A percentile compares a stretch with the other conserved stretches of the same genome.
These are phyloP conservation scores for Sphaerobolus stellatus DNA, from an alignment of 1,284 basidiomycete genomes.

Conservation along the genomic window DNA sequence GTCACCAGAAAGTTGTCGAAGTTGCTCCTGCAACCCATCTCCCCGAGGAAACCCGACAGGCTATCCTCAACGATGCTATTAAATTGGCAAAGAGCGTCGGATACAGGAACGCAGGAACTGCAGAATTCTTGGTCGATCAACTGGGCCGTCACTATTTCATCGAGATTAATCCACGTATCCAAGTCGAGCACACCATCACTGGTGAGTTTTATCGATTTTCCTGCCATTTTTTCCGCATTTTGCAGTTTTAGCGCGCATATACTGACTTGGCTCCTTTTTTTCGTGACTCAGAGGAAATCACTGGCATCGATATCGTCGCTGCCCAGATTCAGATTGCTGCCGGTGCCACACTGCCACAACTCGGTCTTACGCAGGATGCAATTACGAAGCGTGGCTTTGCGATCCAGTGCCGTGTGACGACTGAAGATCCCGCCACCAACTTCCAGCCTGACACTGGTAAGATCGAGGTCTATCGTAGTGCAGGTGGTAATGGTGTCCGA, in stretches of 20 bases:
- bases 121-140: constrained; percentile 96
- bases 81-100: constrained; percentile 90
- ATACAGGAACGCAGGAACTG: constrained; percentile 96
- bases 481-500: constrained; percentile 98
- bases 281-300: constrained; percentile 82
- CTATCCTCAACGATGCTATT: constrained; percentile 89
- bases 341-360: constrained; percentile 92
- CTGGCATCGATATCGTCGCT: constrained; percentile 97
- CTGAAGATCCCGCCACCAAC: constrained; percentile 87
- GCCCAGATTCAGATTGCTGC: constrained; percentile 99
- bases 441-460: constrained; percentile 99
- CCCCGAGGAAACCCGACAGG: constrained; percentile 86
- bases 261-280: too few species aligned
- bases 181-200: constrained; percentile 98
- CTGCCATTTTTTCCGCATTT: too few species aligned
- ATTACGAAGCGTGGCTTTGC: constrained; percentile 97
- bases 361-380: constrained; percentile 95
- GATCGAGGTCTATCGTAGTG: constrained; percentile 98
- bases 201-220: too few species aligned
- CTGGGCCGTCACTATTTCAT: constrained; percentile 97
- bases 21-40: constrained; percentile 96
- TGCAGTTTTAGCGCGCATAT: too few species aligned
- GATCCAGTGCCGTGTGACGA: constrained; percentile 98
- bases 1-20: constrained; percentile 99
- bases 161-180: constrained; percentile 97